Evolutionary conservation across 257 asterid genomes (phyloP).

Genomic region (Avicennia marina): DNA sequence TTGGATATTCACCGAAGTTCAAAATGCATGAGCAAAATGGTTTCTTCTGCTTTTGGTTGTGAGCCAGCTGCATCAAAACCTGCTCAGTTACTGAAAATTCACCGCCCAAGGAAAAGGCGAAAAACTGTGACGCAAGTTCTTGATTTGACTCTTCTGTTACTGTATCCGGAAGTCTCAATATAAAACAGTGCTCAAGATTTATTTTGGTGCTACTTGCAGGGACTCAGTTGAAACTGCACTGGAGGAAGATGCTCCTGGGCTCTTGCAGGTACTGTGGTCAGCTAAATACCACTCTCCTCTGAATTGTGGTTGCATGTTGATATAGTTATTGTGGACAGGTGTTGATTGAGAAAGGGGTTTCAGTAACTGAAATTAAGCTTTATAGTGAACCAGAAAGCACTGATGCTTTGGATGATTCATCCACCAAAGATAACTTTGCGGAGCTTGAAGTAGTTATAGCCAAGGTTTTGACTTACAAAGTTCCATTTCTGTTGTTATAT

Average conservation of each 20-base stretch:
- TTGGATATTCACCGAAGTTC: slow-evolving; percentile 20
- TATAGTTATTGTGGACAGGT: slow-evolving; percentile 42
- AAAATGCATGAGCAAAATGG: slow-evolving; percentile 23
- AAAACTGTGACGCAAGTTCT: slow-evolving; percentile 73
- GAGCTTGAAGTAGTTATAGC: slow-evolving; percentile 70
- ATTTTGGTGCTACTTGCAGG: slow-evolving; percentile 40
- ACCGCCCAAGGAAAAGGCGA: slow-evolving; percentile 60
- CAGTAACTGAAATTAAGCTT: slow-evolving; percentile 75
- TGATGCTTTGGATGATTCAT: slow-evolving; percentile 61
- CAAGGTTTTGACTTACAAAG: slow-evolving; percentile 46
- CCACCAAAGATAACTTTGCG: slow-evolving; percentile 50
- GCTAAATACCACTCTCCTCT: slow-evolving; percentile 21
- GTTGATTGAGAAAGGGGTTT: slow-evolving; percentile 65
- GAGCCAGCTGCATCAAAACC: slow-evolving; percentile 35
- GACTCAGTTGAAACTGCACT: slow-evolving; percentile 83
- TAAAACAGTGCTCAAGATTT: background rate
- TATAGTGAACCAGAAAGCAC: slow-evolving; percentile 68
- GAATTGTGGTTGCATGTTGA: slow-evolving; percentile 18
- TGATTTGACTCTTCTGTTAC: no score
- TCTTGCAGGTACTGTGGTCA: slow-evolving; percentile 55
- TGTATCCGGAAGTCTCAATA: background rate
- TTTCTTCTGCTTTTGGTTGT: slow-evolving; percentile 27
- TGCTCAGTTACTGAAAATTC: slow-evolving; percentile 31
- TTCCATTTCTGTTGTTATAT: slow-evolving; percentile 17
- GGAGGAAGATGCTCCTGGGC: slow-evolving; percentile 99